Percentiles rank a stretch among this genome's conserved stretches.
Conservation (phyloP, 495 filamentous ascomycete genomes). For the Parachaetomium inaequale region DNA sequence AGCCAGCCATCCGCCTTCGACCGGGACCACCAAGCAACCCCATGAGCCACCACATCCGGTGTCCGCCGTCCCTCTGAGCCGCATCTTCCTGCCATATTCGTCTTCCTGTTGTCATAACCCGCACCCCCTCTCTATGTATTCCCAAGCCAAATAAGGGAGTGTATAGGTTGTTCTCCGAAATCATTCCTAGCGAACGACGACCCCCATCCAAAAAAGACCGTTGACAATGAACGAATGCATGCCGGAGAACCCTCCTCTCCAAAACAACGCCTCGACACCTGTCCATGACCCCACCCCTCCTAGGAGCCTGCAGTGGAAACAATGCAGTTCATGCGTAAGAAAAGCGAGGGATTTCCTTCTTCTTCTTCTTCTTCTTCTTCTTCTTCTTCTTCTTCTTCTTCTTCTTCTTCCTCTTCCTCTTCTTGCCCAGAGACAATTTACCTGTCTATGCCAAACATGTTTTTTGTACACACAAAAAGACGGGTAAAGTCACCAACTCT, state of each 20-base stretch:
- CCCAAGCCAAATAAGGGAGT: constrained; percentile 5
- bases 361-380: background rate
- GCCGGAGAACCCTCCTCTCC: background rate
- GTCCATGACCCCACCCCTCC: background rate
- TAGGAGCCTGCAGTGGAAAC: background rate
- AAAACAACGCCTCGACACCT: constrained; percentile 16
- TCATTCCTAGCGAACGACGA: constrained; percentile 10
- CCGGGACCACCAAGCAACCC: background rate
- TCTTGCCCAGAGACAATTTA: background rate
- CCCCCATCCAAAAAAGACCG: background rate
- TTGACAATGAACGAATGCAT: constrained; percentile 2
- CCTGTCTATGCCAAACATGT: background rate
- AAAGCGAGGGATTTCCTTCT: background rate
- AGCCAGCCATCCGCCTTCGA: too few species aligned
- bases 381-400: background rate
- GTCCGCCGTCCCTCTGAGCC: background rate
- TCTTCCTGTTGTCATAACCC: background rate
- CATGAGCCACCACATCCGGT: background rate
- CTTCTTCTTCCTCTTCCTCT: background rate
- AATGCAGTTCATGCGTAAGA: background rate
- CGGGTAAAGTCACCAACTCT: background rate
- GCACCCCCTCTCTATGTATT: background rate
- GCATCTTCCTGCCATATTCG: background rate
- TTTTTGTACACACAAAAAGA: constrained; percentile 6
- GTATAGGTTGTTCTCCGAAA: background rate